These are phyloP conservation scores for Luffa acutangula DNA, from an alignment of 306 rosid genomes.

Conservation along the genomic window DNA sequence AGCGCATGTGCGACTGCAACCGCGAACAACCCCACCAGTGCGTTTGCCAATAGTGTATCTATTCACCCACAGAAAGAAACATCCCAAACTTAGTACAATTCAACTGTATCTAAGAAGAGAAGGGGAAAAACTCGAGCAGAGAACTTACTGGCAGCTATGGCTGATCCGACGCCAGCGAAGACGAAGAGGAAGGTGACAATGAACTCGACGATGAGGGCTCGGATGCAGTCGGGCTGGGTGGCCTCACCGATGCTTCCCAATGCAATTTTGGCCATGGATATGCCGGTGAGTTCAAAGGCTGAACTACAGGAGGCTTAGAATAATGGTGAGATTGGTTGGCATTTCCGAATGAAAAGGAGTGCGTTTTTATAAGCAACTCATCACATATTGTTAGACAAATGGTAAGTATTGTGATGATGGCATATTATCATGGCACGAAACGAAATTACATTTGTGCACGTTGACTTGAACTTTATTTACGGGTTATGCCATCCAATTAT, in stretches of 20 bases:
- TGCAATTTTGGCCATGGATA: slow-evolving; percentile 53
- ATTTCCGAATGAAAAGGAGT: background rate
- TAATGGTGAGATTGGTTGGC: background rate
- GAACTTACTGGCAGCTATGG: slow-evolving; percentile 50
- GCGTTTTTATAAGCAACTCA: background rate
- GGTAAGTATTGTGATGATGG: background rate
- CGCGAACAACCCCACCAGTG: slow-evolving; percentile 46
- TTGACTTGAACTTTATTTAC: background rate
- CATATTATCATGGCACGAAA: background rate
- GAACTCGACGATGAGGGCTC: slow-evolving; percentile 71
- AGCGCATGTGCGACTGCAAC: slow-evolving; percentile 75
- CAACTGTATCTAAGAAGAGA: background rate
- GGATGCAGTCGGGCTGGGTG: slow-evolving; percentile 50
- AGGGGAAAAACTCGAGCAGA: background rate
- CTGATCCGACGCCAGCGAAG: slow-evolving; percentile 73
- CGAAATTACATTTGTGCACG: background rate
- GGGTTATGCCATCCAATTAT: slow-evolving; percentile 1
- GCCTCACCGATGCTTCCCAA: slow-evolving; percentile 52
- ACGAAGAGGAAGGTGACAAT: slow-evolving; percentile 76
- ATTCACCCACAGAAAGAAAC: background rate
- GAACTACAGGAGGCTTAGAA: background rate
- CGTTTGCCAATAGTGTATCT: slow-evolving; percentile 50
- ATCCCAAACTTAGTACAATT: background rate
- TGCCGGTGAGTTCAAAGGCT: background rate
- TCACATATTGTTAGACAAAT: background rate